These are phyloP conservation scores for Spizellomyces punctatus DNA, from an alignment of 192 early-diverging fungal genomes.

Conservation along the genomic window DNA sequence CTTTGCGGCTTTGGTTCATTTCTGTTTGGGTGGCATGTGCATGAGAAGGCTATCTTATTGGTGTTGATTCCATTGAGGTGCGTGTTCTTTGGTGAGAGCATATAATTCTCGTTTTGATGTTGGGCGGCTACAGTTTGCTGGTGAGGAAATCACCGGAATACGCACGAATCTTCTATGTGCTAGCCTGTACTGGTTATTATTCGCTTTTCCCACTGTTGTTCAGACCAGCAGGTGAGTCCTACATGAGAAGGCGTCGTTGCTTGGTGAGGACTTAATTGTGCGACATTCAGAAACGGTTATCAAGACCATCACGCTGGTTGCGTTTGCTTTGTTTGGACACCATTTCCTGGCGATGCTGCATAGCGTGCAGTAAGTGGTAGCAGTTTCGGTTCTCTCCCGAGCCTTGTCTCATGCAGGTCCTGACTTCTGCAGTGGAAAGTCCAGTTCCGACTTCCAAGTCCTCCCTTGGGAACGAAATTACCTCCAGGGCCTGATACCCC, in stretches of 20 bases:
- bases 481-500: conserved; percentile 50
- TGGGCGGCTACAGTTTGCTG: conserved; percentile 44
- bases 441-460: not conserved
- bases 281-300: conserved; percentile 3
- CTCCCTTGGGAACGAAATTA: conserved; percentile 55
- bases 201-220: conserved; percentile 77
- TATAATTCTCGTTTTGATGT: not conserved
- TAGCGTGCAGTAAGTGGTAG: conserved; percentile 3
- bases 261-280: no score
- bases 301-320: conserved; percentile 3
- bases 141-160: conserved; percentile 47
- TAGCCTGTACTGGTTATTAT: conserved; percentile 61
- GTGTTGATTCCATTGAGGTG: conserved; percentile 71
- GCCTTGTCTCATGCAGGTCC: no score
- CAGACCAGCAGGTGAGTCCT: conserved; percentile 55
- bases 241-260: not conserved
- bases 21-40: conserved; percentile 98
- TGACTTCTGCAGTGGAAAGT: not conserved
- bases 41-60: conserved; percentile 93
- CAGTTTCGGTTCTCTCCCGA: no score
- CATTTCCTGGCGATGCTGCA: not conserved
- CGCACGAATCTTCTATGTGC: conserved; percentile 62
- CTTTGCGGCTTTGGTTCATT: conserved; percentile 86
- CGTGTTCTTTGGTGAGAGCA: not conserved
- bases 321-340: conserved; percentile 35